These are phyloP conservation scores for Spiraea crenata DNA, from an alignment of 331 rosid genomes.

Conservation along the genomic window DNA sequence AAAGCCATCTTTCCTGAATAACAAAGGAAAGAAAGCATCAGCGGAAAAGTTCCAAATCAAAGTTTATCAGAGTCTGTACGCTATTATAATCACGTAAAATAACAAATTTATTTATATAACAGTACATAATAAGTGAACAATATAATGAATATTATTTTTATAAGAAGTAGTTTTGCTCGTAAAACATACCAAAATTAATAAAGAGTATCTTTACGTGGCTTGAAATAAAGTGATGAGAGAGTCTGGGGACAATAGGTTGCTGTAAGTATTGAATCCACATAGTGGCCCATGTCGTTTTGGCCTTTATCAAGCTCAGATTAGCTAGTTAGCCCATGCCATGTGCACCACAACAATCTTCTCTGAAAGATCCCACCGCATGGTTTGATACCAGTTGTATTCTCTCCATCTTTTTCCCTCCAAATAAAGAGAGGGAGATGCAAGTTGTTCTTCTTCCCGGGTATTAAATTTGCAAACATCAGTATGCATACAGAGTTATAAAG, in stretches of 20 bases:
- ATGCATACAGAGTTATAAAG: no score
- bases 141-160: no score
- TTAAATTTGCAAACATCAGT: no score
- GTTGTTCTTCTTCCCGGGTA: no score
- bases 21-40: not conserved
- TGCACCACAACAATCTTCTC: slow-evolving; percentile 24
- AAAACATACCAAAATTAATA: not conserved
- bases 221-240: not conserved
- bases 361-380: not conserved
- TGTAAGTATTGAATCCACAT: slow-evolving; percentile 22
- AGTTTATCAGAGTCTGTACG: no score
- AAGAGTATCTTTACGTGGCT: not conserved
- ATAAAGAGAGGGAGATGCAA: no score
- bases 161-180: not conserved
- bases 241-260: not conserved
- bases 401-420: not conserved
- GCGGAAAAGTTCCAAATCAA: no score
- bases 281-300: slow-evolving; percentile 41
- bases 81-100: no score
- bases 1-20: no score
- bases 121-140: no score
- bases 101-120: no score
- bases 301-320: slow-evolving; percentile 29
- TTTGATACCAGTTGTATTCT: not conserved
- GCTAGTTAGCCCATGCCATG: slow-evolving; percentile 18